phyloP scores from a whole-genome alignment of 108 stramenopile genomes.

The Fragilaria crotonensis region DNA sequence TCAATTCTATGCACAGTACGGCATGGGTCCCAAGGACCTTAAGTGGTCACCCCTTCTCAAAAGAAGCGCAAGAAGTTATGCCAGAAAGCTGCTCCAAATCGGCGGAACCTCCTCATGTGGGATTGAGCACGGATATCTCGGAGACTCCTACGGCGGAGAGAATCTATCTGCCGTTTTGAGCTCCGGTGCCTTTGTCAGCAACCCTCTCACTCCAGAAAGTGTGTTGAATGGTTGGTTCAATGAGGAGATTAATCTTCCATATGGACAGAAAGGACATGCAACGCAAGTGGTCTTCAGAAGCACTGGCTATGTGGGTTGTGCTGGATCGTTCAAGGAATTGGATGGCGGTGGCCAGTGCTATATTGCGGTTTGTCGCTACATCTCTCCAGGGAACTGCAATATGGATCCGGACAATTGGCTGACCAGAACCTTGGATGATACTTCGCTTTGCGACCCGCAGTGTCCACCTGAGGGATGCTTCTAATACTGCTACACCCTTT shows the following conservation, averaged over 20 bases:
- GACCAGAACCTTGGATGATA: neutral
- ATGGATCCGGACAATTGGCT: neutral
- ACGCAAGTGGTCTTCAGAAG: conserved; percentile 4
- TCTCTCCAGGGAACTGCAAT: conserved; percentile 6
- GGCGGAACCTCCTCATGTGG: neutral
- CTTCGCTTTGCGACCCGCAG: neutral
- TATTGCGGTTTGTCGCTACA: conserved; percentile 6
- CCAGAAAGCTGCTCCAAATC: conserved; percentile 1
- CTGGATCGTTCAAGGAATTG: neutral
- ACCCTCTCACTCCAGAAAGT: neutral
- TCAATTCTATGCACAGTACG: neutral
- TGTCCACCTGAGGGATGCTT: neutral
- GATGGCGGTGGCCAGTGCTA: neutral
- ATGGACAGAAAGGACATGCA: neutral
- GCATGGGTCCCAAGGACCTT: neutral
- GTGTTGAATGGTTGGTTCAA: conserved; percentile 2
- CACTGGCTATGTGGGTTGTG: conserved; percentile 1
- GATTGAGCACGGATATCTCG: neutral
- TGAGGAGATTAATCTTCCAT: conserved; percentile 2
- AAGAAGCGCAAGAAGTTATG: conserved; percentile 1
- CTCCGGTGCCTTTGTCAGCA: neutral
- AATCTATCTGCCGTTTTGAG: neutral
- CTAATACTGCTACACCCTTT: neutral
- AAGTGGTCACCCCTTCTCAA: neutral
- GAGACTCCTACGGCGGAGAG: conserved; percentile 3